Conservation (phyloP, 2,329 filamentous ascomycete species). For the Penicillium janthinellum region DNA sequence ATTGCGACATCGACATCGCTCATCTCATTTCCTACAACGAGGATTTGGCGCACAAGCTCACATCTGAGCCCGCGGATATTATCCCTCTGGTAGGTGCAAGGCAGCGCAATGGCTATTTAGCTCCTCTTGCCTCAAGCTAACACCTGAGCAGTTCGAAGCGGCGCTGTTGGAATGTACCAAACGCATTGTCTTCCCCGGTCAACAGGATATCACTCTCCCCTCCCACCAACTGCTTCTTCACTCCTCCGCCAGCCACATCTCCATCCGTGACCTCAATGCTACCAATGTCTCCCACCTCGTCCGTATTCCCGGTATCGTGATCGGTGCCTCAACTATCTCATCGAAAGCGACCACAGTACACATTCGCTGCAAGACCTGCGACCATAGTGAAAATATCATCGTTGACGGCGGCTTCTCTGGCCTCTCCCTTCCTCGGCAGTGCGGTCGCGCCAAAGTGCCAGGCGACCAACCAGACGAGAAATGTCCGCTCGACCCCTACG, state of each 20-base stretch:
- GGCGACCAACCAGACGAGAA: conserved; percentile 69
- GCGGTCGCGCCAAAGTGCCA: conserved; percentile 62
- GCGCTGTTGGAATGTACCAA: conserved; percentile 90
- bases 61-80: conserved; percentile 86
- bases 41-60: conserved; percentile 85
- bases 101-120: neutral
- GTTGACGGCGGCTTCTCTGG: conserved; percentile 86
- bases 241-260: conserved; percentile 85
- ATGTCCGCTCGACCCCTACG: conserved; percentile 93
- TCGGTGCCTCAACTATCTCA: conserved; percentile 93
- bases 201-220: conserved; percentile 69
- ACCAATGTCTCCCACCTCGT: conserved; percentile 93
- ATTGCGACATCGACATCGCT: conserved; percentile 92
- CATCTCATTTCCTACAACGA: conserved; percentile 97
- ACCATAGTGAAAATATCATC: conserved; percentile 68
- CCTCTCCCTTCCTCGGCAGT: conserved; percentile 78
- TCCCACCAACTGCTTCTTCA: conserved; percentile 94
- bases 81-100: conserved; percentile 75
- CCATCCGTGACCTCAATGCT: conserved; percentile 91
- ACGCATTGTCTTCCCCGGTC: conserved; percentile 84
- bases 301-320: conserved; percentile 94
- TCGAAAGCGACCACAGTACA: conserved; percentile 88
- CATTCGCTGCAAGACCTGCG: conserved; percentile 86
- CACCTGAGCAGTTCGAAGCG: conserved; percentile 72
- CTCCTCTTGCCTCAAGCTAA: conserved; percentile 5